These are phyloP conservation scores for Phaeolepiota aurea DNA, from an alignment of 768 basidiomycete genomes.

Conservation along the genomic window DNA sequence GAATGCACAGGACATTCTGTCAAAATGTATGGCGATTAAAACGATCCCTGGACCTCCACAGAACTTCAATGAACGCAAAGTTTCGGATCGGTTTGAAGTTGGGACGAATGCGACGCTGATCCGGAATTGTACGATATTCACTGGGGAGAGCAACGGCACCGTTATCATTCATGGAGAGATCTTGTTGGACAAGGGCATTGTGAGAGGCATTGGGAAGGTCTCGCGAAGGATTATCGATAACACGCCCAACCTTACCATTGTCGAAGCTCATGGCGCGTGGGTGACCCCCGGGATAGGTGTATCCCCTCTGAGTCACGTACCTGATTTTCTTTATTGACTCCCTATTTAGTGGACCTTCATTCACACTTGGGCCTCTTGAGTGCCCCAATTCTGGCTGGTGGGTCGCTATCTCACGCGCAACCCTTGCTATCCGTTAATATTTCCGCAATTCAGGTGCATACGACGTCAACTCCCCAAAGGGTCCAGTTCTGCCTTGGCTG, in stretches of 20 bases:
- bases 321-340: constrained; percentile 9
- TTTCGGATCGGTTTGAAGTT: constrained; percentile 57
- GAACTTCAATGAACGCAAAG: constrained; percentile 30
- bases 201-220: constrained; percentile 51
- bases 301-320: no score
- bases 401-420: neutral
- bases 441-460: constrained; percentile 1
- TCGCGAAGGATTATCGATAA: constrained; percentile 26
- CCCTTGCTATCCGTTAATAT: neutral
- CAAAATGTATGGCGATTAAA: constrained; percentile 45
- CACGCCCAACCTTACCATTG: constrained; percentile 35
- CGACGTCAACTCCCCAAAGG: constrained; percentile 1
- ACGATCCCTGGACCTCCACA: constrained; percentile 32
- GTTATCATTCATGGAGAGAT: constrained; percentile 57
- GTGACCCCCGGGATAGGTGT: constrained; percentile 56
- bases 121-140: constrained; percentile 62
- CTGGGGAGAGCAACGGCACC: constrained; percentile 46
- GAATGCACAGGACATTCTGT: constrained; percentile 24
- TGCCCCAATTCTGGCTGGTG: constrained; percentile 45
- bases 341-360: constrained; percentile 53
- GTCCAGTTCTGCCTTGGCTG: constrained; percentile 66
- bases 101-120: constrained; percentile 65
- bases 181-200: constrained; percentile 57
- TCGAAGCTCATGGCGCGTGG: constrained; percentile 61
- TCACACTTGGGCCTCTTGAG: constrained; percentile 75